Percentiles rank a stretch among this genome's conserved stretches.
phyloP scores from a whole-genome alignment of 2,329 filamentous ascomycete species.

The Fonsecaea nubica region DNA sequence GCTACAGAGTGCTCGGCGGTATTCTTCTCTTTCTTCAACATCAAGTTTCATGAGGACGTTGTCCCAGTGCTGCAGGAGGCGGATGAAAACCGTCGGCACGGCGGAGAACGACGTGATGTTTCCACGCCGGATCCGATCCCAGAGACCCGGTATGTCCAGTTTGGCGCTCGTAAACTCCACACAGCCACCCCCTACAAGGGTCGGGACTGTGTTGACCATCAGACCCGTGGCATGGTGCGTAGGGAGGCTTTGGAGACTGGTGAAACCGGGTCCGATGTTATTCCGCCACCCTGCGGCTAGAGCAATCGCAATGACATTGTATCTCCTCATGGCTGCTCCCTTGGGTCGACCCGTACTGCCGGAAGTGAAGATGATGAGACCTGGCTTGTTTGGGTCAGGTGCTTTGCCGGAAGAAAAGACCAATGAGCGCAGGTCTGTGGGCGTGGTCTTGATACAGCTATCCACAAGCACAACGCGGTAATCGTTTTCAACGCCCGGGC shows the following conservation, averaged over 20 bases:
- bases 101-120: slow-evolving; percentile 46
- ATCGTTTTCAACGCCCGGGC: neutral
- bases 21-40: slow-evolving; percentile 44
- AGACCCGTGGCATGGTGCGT: slow-evolving; percentile 42
- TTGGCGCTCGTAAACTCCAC: slow-evolving; percentile 51
- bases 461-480: neutral
- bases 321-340: slow-evolving; percentile 58
- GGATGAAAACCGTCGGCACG: slow-evolving; percentile 51
- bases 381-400: slow-evolving; percentile 41
- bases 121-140: slow-evolving; percentile 46
- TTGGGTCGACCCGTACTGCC: slow-evolving; percentile 64
- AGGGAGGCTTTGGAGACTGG: slow-evolving; percentile 46
- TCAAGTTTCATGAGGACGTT: slow-evolving; percentile 50
- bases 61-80: slow-evolving; percentile 44
- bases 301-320: slow-evolving; percentile 32
- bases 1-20: slow-evolving; percentile 42
- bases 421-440: neutral
- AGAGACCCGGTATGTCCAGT: slow-evolving; percentile 45
- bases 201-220: slow-evolving; percentile 43
- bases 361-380: slow-evolving; percentile 66
- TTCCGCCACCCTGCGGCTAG: slow-evolving; percentile 38
- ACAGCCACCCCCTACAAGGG: slow-evolving; percentile 47
- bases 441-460: neutral
- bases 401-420: slow-evolving; percentile 23
- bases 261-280: slow-evolving; percentile 40